phyloP scores from a whole-genome alignment of 306 rosid species.

The Mucuna pruriens region DNA sequence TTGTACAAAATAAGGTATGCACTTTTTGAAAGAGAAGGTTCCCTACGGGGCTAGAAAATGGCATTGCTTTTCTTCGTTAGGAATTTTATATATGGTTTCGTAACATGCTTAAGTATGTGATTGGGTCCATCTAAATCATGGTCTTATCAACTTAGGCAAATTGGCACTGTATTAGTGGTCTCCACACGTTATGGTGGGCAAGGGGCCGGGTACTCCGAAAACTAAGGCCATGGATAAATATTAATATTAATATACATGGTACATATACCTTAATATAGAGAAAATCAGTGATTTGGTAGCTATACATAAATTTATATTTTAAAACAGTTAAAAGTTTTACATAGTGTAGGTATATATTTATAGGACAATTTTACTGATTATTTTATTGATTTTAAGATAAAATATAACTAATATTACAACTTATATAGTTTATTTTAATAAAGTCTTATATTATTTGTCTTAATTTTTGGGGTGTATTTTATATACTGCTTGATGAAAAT shows the following conservation, averaged over 20 bases:
- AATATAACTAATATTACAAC: too few species aligned
- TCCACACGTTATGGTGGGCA: background rate
- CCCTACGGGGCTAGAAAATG: slow-evolving; percentile 5
- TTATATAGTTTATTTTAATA: too few species aligned
- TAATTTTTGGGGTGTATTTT: too few species aligned
- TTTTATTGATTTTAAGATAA: too few species aligned
- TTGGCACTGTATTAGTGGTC: background rate
- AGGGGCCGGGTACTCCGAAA: background rate
- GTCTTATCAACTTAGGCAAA: background rate
- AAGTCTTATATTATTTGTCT: too few species aligned
- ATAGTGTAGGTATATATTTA: too few species aligned
- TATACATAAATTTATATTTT: too few species aligned
- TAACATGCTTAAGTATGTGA: background rate
- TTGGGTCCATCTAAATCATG: background rate
- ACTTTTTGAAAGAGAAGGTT: slow-evolving; percentile 25
- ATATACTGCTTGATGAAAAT: too few species aligned
- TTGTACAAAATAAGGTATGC: background rate
- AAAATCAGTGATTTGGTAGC: too few species aligned
- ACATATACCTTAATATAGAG: background rate
- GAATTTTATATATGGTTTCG: background rate
- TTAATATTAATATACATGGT: background rate
- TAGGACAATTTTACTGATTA: too few species aligned
- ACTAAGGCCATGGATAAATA: background rate
- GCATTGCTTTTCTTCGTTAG: background rate
- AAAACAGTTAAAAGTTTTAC: too few species aligned